Evolutionary conservation across 352 stramenopile genomes (phyloP).

Genomic region (Phytopythium helicoides): DNA sequence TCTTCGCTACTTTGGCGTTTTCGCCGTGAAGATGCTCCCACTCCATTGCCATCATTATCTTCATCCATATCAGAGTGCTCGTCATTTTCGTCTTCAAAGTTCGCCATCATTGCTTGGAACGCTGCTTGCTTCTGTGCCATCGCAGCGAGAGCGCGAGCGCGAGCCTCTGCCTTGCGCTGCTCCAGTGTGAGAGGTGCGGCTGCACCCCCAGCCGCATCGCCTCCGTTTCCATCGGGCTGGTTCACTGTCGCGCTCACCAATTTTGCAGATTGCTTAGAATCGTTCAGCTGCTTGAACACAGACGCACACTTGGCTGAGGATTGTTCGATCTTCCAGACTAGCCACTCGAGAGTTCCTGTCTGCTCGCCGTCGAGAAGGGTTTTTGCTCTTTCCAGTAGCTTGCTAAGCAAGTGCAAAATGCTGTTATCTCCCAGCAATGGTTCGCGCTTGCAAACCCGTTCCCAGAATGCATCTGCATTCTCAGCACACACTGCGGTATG

Average conservation of each 20-base stretch:
- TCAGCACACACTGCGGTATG: constrained; percentile 41
- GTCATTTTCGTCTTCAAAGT: constrained; percentile 35
- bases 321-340: constrained; percentile 55
- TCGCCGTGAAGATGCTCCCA: constrained; percentile 20
- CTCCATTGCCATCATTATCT: constrained; percentile 1
- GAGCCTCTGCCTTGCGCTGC: constrained; percentile 74
- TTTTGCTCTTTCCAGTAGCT: constrained; percentile 21
- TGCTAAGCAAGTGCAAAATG: constrained; percentile 21
- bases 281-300: constrained; percentile 31
- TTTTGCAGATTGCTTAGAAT: constrained; percentile 19
- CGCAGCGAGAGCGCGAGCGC: constrained; percentile 68
- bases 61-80: constrained; percentile 26
- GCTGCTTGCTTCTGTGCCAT: constrained; percentile 83
- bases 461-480: constrained; percentile 46
- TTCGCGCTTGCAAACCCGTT: constrained; percentile 34
- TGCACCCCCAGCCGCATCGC: not conserved
- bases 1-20: constrained; percentile 44
- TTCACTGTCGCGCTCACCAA: constrained; percentile 19
- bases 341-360: constrained; percentile 67
- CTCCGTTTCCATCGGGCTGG: constrained; percentile 2
- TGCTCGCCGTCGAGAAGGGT: constrained; percentile 74
- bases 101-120: constrained; percentile 82
- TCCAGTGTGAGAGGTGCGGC: constrained; percentile 51
- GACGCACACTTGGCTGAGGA: constrained; percentile 42
- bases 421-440: constrained; percentile 26